Conservation (phyloP, 2,329 filamentous ascomycete genomes). For the Albophoma yamanashiensis region DNA sequence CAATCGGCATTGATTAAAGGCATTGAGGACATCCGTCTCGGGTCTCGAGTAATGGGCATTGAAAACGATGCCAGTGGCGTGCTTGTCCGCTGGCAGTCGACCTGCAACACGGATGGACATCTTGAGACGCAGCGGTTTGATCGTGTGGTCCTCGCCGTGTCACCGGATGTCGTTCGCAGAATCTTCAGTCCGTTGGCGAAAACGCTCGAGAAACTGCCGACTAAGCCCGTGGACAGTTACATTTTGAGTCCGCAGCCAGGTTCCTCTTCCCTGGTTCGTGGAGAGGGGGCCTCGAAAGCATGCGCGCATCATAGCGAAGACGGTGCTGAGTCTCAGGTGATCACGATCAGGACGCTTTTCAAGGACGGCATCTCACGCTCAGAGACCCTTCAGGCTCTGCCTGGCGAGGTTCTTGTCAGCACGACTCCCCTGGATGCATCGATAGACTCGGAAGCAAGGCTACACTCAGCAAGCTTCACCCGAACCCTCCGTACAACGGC, state of each 20-base stretch:
- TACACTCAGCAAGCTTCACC: constrained; percentile 38
- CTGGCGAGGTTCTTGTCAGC: constrained; percentile 39
- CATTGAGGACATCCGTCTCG: constrained; percentile 27
- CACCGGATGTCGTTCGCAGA: constrained; percentile 38
- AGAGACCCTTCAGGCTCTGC: constrained; percentile 41
- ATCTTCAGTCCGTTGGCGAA: constrained; percentile 33
- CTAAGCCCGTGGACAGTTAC: constrained; percentile 34
- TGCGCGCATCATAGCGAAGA: constrained; percentile 17
- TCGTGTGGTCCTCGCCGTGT: constrained; percentile 41
- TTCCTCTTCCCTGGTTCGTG: constrained; percentile 2
- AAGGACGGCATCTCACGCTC: constrained; percentile 21
- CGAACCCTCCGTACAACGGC: constrained; percentile 38
- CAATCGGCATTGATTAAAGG: constrained; percentile 32
- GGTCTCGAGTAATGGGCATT: constrained; percentile 24
- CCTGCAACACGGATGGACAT: constrained; percentile 1
- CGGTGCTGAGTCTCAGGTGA: constrained; percentile 16
- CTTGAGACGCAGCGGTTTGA: constrained; percentile 31
- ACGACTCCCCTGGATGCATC: constrained; percentile 32
- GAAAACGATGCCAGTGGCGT: constrained; percentile 13
- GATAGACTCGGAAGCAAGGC: constrained; percentile 24
- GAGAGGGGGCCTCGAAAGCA: background rate
- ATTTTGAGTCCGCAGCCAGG: constrained; percentile 18
- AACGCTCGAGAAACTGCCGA: constrained; percentile 33
- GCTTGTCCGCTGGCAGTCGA: constrained; percentile 22
- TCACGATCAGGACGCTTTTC: constrained; percentile 25